Conservation (phyloP, 768 basidiomycete genomes). For the Pholiota molesta region DNA sequence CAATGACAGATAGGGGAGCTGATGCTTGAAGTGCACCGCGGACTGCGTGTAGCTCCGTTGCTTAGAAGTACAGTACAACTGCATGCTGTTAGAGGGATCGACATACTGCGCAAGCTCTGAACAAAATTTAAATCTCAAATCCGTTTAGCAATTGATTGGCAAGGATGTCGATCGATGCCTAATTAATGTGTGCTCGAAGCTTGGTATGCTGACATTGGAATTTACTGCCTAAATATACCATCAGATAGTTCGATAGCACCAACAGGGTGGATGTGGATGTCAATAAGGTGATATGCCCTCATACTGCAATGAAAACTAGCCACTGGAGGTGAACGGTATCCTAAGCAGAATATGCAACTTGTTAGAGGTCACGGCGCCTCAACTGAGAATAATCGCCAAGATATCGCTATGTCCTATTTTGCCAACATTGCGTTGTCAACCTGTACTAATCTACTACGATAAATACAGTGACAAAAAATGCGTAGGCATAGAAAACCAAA, state of each 20-base stretch:
- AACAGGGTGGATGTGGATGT: no score
- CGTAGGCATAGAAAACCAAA: no score
- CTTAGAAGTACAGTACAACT: constrained; percentile 2
- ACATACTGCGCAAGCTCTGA: constrained; percentile 15
- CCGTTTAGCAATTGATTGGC: constrained; percentile 8
- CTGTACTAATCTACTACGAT: no score
- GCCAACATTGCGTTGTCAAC: no score
- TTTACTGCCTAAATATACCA: background rate
- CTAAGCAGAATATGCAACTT: background rate
- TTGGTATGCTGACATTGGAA: background rate
- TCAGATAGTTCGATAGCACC: no score
- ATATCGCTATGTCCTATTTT: background rate
- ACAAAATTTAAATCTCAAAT: constrained; percentile 13
- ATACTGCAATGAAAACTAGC: no score
- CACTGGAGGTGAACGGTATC: background rate
- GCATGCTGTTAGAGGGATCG: constrained; percentile 13
- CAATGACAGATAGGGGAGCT: constrained; percentile 10
- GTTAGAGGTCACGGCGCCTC: background rate
- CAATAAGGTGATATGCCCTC: no score
- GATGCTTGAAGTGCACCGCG: constrained; percentile 17
- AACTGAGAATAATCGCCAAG: background rate
- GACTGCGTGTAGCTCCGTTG: constrained; percentile 25
- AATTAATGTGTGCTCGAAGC: background rate
- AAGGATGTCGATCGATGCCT: background rate
- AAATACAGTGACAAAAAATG: no score